Conservation (phyloP, 2,329 filamentous ascomycete genomes). For the Diaporthe destruens region DNA sequence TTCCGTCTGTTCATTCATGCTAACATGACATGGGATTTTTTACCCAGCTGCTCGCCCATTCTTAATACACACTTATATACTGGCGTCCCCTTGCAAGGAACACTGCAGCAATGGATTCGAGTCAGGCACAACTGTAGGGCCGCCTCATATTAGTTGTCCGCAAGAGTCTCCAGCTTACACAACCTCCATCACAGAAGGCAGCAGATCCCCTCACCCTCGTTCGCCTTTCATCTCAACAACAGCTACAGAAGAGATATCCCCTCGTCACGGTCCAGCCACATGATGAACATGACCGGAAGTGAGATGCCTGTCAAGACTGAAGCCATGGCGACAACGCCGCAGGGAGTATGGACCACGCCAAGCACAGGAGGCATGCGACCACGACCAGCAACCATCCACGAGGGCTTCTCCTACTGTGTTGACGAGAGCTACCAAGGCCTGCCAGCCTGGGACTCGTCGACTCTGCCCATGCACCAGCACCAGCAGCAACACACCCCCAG, state of each 20-base stretch:
- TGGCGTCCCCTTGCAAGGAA: conserved; percentile 48
- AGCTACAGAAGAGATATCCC: conserved; percentile 61
- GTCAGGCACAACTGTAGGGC: conserved; percentile 67
- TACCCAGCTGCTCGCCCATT: conserved; percentile 52
- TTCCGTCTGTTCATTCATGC: conserved; percentile 52
- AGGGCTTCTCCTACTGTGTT: conserved; percentile 71
- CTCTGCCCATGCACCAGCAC: conserved; percentile 60
- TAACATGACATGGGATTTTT: conserved; percentile 51
- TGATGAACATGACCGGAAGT: conserved; percentile 64
- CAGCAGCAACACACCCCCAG: conserved; percentile 54
- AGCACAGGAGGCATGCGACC: conserved; percentile 63
- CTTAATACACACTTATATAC: conserved; percentile 52
- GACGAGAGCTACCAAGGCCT: conserved; percentile 65
- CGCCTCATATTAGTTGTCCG: conserved; percentile 46
- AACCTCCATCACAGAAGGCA: conserved; percentile 55
- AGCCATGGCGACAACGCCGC: conserved; percentile 55
- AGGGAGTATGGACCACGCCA: conserved; percentile 68
- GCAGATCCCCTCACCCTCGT: conserved; percentile 63
- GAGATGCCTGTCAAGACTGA: conserved; percentile 64
- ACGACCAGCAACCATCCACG: conserved; percentile 71
- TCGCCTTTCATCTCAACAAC: conserved; percentile 61
- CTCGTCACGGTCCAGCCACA: conserved; percentile 56
- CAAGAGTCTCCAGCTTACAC: conserved; percentile 53
- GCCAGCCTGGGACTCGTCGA: conserved; percentile 69
- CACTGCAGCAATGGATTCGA: conserved; percentile 62